phyloP scores from a whole-genome alignment of 2,329 filamentous ascomycete genomes.

The Ophiocordyceps camponoti-saundersi region DNA sequence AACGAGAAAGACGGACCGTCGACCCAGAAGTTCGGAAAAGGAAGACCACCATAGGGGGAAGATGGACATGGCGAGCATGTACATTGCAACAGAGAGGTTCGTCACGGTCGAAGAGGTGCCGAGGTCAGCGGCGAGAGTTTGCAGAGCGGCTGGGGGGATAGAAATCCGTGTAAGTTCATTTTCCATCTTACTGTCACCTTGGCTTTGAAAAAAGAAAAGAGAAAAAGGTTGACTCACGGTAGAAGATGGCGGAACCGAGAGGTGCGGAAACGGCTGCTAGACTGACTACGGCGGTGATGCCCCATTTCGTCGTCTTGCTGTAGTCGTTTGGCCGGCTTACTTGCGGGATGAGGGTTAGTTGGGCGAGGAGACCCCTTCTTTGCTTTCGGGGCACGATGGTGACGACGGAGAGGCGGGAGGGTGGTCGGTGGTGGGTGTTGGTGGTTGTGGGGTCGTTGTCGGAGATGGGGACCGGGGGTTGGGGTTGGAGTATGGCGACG shows the following conservation, averaged over 20 bases:
- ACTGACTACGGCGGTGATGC: constrained; percentile 62
- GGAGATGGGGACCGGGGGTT: too few relatives aligned
- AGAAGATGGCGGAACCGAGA: constrained; percentile 70
- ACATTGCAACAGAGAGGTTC: constrained; percentile 62
- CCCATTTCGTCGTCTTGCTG: constrained; percentile 61
- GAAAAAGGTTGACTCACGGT: constrained; percentile 37
- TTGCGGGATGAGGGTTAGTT: constrained; percentile 59
- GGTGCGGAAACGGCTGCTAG: constrained; percentile 63
- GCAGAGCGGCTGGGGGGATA: constrained; percentile 41
- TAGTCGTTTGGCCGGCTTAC: constrained; percentile 64
- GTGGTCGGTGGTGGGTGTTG: neutral
- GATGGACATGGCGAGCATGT: constrained; percentile 70
- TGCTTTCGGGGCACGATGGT: constrained; percentile 24
- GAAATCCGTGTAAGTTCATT: too few relatives aligned
- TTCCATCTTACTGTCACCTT: too few relatives aligned
- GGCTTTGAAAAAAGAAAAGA: neutral
- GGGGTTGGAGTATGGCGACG: too few relatives aligned
- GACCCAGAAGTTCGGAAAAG: constrained; percentile 57
- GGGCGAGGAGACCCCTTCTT: constrained; percentile 57
- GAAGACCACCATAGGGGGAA: constrained; percentile 80
- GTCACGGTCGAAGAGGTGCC: constrained; percentile 45
- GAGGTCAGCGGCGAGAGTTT: constrained; percentile 44
- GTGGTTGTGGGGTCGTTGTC: too few relatives aligned
- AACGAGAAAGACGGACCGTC: constrained; percentile 61
- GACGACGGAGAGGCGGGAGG: constrained; percentile 8